Base-by-base conservation (phyloP, 2,329 filamentous ascomycete genomes). In the Pyrenophora tritici-repentis region DNA sequence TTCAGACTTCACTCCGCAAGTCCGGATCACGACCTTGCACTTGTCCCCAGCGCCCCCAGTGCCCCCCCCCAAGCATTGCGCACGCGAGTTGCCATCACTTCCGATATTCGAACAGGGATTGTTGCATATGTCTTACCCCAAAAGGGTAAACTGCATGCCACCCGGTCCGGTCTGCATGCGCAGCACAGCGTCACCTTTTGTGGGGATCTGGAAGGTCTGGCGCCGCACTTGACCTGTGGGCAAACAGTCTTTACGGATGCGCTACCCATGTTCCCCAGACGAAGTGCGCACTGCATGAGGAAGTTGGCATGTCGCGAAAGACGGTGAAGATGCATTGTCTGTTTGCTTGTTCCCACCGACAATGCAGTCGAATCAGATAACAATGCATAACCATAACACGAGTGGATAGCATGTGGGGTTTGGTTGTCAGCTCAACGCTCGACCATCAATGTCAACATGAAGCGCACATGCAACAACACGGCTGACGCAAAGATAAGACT, bases 151-250 rank as follows among this genome's bases (percentile, higher is more conserved):
- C 44, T 39, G 56, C 58, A 62, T 63, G 51, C 48, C 57, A 59
- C 60, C 50, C 58, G 53, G 50, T 58, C 51, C 50, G 47, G 53
- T 56, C 53, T 57, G 58, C 56, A 58, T 58, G 61, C 14, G 51
- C 58, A 59, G 56, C 52, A 42, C 60, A 63, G 59, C 67, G 68
- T 71, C 70, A 71, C 66, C 64, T 62, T 66, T 71, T 66, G 66
- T 69, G 67, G 68, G 65, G 65, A 56, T 46, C 58, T 55, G 54
- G 56, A 58, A 62, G 50, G 58, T 65, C 35, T 59, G 49, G 59
- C 65, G 60, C 58, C 53, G 40, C 50, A 53, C 54, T 58, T 55
- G 53, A 50, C 41, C 59, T 59, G 51, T 51, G 49, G 50, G 52
- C 62, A 58, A 51, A 58, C 58, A 53, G 53, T 50, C 49, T 58